A percentile compares a stretch with the other conserved stretches of the same genome.
Evolutionary conservation across 2,329 filamentous ascomycete genomes (phyloP).

Genomic region (Beauveria pseudobassiana): DNA sequence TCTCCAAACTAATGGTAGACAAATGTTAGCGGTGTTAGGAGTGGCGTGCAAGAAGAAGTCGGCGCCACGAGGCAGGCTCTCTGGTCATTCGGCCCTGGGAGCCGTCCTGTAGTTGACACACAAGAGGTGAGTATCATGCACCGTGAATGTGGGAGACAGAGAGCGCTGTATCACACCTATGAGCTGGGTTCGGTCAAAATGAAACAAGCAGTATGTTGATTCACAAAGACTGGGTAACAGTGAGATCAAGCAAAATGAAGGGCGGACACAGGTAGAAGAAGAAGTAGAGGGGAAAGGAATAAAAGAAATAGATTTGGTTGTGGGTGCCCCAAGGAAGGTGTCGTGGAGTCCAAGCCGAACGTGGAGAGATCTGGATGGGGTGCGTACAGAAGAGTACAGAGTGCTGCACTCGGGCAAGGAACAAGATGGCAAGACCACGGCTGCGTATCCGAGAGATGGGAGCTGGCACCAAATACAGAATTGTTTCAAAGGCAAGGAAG

Average conservation of each 20-base stretch:
- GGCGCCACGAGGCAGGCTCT: neutral
- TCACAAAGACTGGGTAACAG: neutral
- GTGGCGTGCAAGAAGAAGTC: neutral
- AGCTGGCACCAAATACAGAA: neutral
- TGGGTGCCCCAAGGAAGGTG: slow-evolving; percentile 6
- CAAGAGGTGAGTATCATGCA: neutral
- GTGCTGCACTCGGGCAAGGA: neutral
- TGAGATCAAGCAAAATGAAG: neutral
- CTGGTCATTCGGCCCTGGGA: neutral
- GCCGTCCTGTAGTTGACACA: neutral
- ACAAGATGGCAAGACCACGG: neutral
- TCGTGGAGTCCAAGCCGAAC: slow-evolving; percentile 9
- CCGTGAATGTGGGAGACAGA: neutral
- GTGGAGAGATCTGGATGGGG: slow-evolving; percentile 8
- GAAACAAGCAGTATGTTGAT: slow-evolving; percentile 1
- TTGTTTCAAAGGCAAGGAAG: neutral
- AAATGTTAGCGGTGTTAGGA: neutral
- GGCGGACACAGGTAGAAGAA: neutral
- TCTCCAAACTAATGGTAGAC: neutral
- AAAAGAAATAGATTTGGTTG: slow-evolving; percentile 4
- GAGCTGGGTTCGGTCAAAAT: neutral
- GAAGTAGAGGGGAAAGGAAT: neutral
- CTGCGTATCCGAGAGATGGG: slow-evolving; percentile 5
- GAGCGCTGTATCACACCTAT: slow-evolving; percentile 4
- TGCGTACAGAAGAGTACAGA: neutral